Percentiles rank a stretch among this genome's conserved stretches.
Conservation (phyloP, 1,284 basidiomycete species). For the Boletus sp. region DNA sequence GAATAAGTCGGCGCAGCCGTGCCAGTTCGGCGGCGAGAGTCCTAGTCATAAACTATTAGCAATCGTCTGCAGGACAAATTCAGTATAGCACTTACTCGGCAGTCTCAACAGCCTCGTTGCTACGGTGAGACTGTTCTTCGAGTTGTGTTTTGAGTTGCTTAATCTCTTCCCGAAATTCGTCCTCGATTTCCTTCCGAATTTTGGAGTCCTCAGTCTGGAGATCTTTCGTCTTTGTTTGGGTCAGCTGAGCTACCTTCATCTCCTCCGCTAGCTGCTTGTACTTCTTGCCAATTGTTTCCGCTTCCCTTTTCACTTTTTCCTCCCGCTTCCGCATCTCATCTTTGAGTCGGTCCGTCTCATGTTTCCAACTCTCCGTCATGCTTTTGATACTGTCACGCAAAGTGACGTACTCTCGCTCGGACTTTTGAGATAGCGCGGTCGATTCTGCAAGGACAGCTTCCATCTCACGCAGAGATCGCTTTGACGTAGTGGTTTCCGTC, state of each 20-base stretch:
- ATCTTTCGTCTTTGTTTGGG: slow-evolving; percentile 36
- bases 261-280: slow-evolving; percentile 60
- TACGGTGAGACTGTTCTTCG: slow-evolving; percentile 50
- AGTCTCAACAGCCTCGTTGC: slow-evolving; percentile 52
- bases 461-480: slow-evolving; percentile 75
- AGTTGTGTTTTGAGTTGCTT: slow-evolving; percentile 44
- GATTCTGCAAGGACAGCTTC: slow-evolving; percentile 66
- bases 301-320: slow-evolving; percentile 59
- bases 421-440: slow-evolving; percentile 70
- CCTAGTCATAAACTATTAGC: slow-evolving; percentile 33
- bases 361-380: slow-evolving; percentile 64
- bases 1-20: slow-evolving; percentile 67
- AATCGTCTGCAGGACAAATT: not conserved
- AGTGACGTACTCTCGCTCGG: slow-evolving; percentile 73
- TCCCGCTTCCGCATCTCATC: slow-evolving; percentile 71
- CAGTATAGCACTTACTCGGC: slow-evolving; percentile 48
- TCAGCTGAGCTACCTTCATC: slow-evolving; percentile 46
- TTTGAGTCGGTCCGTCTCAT: slow-evolving; percentile 58
- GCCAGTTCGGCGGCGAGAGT: slow-evolving; percentile 56
- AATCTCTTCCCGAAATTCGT: slow-evolving; percentile 48
- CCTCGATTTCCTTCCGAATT: slow-evolving; percentile 49
- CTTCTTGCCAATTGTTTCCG: slow-evolving; percentile 60
- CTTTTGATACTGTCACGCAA: slow-evolving; percentile 69
- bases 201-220: slow-evolving; percentile 39
- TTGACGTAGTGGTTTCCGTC: slow-evolving; percentile 62